These are phyloP conservation scores for Phaffia tasmanica DNA, from an alignment of 768 basidiomycete species.

Conservation along the genomic window DNA sequence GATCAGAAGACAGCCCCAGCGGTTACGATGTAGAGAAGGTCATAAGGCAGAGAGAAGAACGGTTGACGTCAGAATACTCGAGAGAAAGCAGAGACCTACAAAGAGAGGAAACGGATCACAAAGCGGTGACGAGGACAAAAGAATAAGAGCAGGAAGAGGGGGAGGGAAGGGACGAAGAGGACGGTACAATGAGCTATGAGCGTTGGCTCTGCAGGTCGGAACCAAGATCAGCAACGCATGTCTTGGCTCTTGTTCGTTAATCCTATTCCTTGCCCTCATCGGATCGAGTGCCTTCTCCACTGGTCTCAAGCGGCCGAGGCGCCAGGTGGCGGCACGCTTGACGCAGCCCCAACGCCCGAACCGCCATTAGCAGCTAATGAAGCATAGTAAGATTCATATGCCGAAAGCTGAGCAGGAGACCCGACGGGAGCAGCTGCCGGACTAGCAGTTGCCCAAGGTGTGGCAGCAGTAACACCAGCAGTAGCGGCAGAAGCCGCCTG, in stretches of 20 bases:
- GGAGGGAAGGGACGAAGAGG: background rate
- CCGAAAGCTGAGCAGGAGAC: slow-evolving; percentile 4
- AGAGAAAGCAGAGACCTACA: background rate
- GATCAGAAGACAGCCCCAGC: too few species aligned
- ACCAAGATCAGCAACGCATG: background rate
- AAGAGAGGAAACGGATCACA: background rate
- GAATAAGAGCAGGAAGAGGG: background rate
- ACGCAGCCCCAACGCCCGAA: background rate
- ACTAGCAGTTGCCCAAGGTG: background rate
- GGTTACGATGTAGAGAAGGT: too few species aligned
- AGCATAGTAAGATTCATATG: slow-evolving; percentile 22
- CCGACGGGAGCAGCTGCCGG: background rate
- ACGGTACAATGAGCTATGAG: background rate
- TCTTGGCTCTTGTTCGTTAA: background rate
- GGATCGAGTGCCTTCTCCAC: background rate
- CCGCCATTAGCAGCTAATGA: slow-evolving; percentile 7
- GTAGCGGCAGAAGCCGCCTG: background rate
- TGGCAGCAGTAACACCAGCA: background rate
- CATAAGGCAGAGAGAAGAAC: too few species aligned
- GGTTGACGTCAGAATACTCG: too few species aligned
- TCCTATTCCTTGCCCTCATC: background rate
- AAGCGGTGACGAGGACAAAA: background rate
- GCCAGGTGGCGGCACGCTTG: slow-evolving; percentile 3
- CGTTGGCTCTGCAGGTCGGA: background rate
- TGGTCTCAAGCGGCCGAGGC: background rate